Evolutionary conservation across 2,329 filamentous ascomycete genomes (phyloP), one percentile per base, ranked within the genome.

Genomic region (Talaromyces atroroseus): DNA sequence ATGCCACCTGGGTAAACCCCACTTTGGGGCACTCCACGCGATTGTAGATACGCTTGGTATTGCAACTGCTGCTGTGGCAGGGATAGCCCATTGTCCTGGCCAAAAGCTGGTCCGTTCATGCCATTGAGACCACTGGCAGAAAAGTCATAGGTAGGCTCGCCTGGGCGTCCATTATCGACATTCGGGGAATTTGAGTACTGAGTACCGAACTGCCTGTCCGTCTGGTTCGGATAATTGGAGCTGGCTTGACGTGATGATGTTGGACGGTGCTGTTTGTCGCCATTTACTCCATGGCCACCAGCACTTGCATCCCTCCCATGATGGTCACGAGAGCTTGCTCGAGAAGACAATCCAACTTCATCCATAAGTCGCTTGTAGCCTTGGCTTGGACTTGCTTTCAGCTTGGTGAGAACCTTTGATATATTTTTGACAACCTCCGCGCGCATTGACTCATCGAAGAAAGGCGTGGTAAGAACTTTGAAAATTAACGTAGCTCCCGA

Each of bases 351-450:
- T 59, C 92, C 92, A 64, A 99, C 94, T 71, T 99, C 94, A 66
- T 99, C 94, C 94, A 99, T 99, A 59, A 99, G 77, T 53, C 94
- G 88, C 80, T 97, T 99, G 78, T 99, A 99, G 52, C 94, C 94
- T 75, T 97, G 94, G 60, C 87, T 88, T 16, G 94, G 90, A 66
- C 95, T 90, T 5, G 91, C 92, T 77, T 96, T 96, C 73, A 97
- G 87, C 66, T 88, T 88, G 34, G 92, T 76, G 34, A 99, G 81
- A 40, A 97, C 91, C 65, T 85, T 90, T 68, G 92, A 90, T 52
- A 99, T 90, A 58, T 91, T 96, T 66, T 96, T 90, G 5, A 96
- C 84, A 21, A 96, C 91, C 65, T 96, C 89, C 47, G 82, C 79
- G 49, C 94, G 88, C 69, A 96, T 92, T 52, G 80, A 85, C 70